Evolutionary conservation across 139 green algal genomes (phyloP).

Genomic region (Medakamo hakoo): DNA sequence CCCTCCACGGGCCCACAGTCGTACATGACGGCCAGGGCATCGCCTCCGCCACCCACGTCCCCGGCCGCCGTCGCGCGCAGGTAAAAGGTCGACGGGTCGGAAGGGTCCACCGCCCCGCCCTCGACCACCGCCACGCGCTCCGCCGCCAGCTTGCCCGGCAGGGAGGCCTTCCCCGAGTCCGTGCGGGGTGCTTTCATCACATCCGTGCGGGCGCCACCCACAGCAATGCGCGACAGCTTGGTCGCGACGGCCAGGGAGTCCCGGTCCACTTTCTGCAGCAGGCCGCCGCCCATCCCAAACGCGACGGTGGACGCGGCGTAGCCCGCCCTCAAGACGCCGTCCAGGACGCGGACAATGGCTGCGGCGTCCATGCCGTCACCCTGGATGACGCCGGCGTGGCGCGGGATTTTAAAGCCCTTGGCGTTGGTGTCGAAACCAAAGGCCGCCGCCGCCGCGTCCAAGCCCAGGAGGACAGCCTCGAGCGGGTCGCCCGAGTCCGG

Average conservation of each 20-base stretch:
- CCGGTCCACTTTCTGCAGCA: conserved; percentile 76
- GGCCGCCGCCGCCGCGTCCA: conserved; percentile 34
- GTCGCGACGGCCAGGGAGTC: conserved; percentile 86
- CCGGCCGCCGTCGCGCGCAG: conserved; percentile 41
- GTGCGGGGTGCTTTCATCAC: conserved; percentile 68
- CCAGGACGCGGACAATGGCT: conserved; percentile 42
- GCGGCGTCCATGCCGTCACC: conserved; percentile 58
- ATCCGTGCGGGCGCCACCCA: conserved; percentile 38
- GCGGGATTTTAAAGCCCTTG: conserved; percentile 60
- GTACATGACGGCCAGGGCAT: conserved; percentile 58
- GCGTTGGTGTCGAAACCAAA: conserved; percentile 44
- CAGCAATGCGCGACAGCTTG: conserved; percentile 71
- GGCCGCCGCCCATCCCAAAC: conserved; percentile 84
- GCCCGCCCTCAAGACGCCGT: conserved; percentile 39
- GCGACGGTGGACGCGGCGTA: conserved; percentile 58
- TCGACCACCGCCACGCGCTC: conserved; percentile 53
- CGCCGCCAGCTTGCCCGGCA: conserved; percentile 61
- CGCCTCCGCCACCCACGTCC: conserved; percentile 36
- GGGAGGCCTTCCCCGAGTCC: conserved; percentile 47
- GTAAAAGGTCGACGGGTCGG: too few species aligned
- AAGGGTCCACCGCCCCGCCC: conserved; percentile 59
- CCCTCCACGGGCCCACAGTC: conserved; percentile 40
- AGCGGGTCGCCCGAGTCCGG: conserved; percentile 74
- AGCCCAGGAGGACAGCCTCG: conserved; percentile 47
- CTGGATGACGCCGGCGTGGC: conserved; percentile 68